These are phyloP conservation scores for Pseudogymnoascus sp. DNA, from an alignment of 2,329 filamentous ascomycete species.

Conservation along the genomic window DNA sequence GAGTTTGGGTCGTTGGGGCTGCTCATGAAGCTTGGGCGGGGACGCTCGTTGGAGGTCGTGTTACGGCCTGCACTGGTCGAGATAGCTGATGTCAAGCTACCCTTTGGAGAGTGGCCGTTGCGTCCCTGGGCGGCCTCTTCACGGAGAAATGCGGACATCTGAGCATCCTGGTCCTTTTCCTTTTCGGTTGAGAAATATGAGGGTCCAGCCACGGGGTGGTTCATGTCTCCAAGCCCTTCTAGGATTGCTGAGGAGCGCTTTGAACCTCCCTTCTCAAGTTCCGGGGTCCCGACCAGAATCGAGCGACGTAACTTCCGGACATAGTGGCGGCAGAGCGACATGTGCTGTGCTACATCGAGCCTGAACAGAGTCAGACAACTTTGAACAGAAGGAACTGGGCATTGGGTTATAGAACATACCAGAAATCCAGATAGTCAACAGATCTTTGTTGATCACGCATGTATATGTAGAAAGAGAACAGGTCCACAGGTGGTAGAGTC, in stretches of 20 bases:
- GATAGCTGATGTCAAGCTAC: conserved; percentile 26
- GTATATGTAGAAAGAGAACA: conserved; percentile 99
- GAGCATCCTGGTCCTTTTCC: conserved; percentile 73
- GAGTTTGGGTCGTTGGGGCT: conserved; percentile 54
- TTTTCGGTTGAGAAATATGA: conserved; percentile 58
- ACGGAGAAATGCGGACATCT: conserved; percentile 83
- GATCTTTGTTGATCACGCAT: conserved; percentile 98
- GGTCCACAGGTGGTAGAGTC: conserved; percentile 89
- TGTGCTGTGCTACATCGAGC: conserved; percentile 98
- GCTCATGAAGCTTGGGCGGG: conserved; percentile 47
- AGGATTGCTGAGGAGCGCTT: conserved; percentile 78
- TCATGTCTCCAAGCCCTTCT: conserved; percentile 62
- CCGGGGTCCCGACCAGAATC: conserved; percentile 85
- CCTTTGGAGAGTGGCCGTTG: conserved; percentile 46
- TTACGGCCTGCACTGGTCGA: conserved; percentile 29
- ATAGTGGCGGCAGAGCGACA: conserved; percentile 94
- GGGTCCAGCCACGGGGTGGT: conserved; percentile 48
- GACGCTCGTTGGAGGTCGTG: conserved; percentile 39
- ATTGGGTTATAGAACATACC: conserved; percentile 46
- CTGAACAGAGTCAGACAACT: conserved; percentile 38
- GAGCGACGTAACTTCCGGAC: conserved; percentile 90
- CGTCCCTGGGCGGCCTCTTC: conserved; percentile 48
- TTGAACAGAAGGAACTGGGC: background rate
- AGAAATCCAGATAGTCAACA: conserved; percentile 97
- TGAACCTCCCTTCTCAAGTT: conserved; percentile 70